Conservation (phyloP, 1,139 yeast species). For the Candida labiduridarum region DNA sequence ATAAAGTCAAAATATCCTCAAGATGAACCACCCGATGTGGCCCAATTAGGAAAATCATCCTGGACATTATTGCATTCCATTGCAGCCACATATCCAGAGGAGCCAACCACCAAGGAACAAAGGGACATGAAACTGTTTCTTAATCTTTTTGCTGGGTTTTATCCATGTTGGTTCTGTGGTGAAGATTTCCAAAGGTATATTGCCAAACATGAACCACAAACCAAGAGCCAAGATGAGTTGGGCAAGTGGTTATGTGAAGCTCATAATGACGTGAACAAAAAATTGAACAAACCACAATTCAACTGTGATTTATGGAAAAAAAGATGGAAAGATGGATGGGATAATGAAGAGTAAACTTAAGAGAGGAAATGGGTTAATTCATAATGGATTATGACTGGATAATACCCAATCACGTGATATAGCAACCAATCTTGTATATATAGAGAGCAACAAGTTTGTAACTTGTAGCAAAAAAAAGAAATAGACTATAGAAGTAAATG, state of each 20-base stretch:
- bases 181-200: slow-evolving; percentile 75
- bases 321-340: slow-evolving; percentile 76
- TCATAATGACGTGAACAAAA: slow-evolving; percentile 85
- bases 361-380: neutral
- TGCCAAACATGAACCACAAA: slow-evolving; percentile 61
- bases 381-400: neutral
- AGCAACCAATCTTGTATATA: slow-evolving; percentile 5
- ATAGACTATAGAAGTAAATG: neutral
- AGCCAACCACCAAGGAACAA: slow-evolving; percentile 64
- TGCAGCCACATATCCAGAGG: slow-evolving; percentile 86
- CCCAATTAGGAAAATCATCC: slow-evolving; percentile 76
- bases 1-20: slow-evolving; percentile 27
- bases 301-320: slow-evolving; percentile 90
- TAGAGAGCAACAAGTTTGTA: neutral
- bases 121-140: slow-evolving; percentile 72
- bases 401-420: neutral
- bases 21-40: slow-evolving; percentile 88
- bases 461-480: neutral
- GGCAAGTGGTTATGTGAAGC: slow-evolving; percentile 95
- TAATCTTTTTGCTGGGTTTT: slow-evolving; percentile 71
- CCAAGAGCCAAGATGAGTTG: slow-evolving; percentile 71
- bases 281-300: slow-evolving; percentile 81
- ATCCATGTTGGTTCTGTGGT: slow-evolving; percentile 97
- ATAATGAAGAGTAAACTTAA: slow-evolving; percentile 11
- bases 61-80: slow-evolving; percentile 93